Percentiles rank a stretch among this genome's conserved stretches.
These are phyloP conservation scores for Cetraspora pellucida DNA, from an alignment of 192 early-diverging fungal genomes.

Conservation along the genomic window DNA sequence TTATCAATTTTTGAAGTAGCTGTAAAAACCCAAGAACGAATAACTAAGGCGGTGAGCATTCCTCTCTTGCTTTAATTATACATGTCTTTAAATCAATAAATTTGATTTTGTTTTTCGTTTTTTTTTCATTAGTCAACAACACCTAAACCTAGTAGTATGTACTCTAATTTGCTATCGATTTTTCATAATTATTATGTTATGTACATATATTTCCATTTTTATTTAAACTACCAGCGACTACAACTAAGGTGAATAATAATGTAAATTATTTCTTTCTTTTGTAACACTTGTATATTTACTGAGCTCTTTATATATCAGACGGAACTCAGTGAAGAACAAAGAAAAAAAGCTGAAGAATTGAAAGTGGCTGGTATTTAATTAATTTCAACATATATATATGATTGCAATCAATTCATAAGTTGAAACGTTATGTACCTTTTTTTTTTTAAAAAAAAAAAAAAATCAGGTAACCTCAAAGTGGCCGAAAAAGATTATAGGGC, in stretches of 20 bases:
- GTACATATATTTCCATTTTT: too few species aligned
- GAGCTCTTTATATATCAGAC: background rate
- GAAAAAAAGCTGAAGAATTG: constrained; percentile 83
- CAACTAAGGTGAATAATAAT: too few species aligned
- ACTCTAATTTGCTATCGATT: too few species aligned
- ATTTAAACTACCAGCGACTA: too few species aligned
- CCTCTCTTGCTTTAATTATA: background rate
- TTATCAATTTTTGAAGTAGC: constrained; percentile 90
- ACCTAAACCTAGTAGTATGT: background rate
- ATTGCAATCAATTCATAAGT: background rate
- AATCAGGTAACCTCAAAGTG: constrained; percentile 77
- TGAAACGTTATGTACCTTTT: background rate
- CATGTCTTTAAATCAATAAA: background rate
- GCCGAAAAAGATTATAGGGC: constrained; percentile 78
- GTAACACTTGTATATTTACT: background rate
- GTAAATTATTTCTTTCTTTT: too few species aligned
- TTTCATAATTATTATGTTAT: too few species aligned
- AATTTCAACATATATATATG: background rate
- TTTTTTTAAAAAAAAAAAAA: too few species aligned
- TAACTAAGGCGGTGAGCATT: constrained; percentile 33
- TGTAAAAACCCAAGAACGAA: constrained; percentile 79
- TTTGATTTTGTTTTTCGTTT: background rate
- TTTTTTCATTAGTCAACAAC: background rate
- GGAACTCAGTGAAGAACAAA: constrained; percentile 63
- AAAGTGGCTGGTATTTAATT: constrained; percentile 64